These are phyloP conservation scores for Beta macrorhiza DNA, from an alignment of 179 eudicot genomes.

Conservation along the genomic window DNA sequence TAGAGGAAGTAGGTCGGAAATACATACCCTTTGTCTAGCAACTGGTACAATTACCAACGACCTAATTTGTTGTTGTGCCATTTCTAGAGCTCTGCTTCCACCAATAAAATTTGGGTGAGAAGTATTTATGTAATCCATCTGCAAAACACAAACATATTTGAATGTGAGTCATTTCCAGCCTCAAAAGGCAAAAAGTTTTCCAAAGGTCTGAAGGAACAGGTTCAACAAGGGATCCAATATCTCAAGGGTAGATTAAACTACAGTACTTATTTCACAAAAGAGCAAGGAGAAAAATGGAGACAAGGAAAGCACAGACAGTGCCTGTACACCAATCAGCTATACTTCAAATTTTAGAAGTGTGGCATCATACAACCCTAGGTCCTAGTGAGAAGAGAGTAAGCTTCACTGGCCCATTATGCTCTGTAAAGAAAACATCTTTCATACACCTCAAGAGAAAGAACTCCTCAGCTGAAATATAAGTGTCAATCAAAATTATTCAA, in stretches of 20 bases:
- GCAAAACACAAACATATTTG: slow-evolving; percentile 19
- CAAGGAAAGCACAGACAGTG: slow-evolving; percentile 10
- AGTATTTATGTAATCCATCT: slow-evolving; percentile 98
- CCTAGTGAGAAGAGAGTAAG: not conserved
- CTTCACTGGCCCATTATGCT: too few species aligned
- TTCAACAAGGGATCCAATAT: not conserved
- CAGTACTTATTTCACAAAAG: not conserved
- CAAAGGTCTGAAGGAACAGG: too few species aligned
- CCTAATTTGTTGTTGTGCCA: slow-evolving; percentile 66
- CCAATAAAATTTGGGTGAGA: slow-evolving; percentile 92
- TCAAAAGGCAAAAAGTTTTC: not conserved
- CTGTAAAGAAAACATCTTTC: not conserved
- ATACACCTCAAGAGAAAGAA: not conserved
- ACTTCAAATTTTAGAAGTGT: not conserved
- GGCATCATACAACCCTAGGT: not conserved
- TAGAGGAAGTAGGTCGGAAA: not conserved
- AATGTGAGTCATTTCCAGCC: not conserved
- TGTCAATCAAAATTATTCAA: not conserved
- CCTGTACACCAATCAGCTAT: not conserved
- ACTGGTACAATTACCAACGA: slow-evolving; percentile 45
- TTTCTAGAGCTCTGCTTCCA: slow-evolving; percentile 82
- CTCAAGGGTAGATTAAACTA: not conserved
- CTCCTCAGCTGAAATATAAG: not conserved
- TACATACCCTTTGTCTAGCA: slow-evolving; percentile 58
- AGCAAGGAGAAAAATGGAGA: not conserved